Base-by-base conservation (phyloP, 768 basidiomycete species). In the Crassisporium funariophilum region DNA sequence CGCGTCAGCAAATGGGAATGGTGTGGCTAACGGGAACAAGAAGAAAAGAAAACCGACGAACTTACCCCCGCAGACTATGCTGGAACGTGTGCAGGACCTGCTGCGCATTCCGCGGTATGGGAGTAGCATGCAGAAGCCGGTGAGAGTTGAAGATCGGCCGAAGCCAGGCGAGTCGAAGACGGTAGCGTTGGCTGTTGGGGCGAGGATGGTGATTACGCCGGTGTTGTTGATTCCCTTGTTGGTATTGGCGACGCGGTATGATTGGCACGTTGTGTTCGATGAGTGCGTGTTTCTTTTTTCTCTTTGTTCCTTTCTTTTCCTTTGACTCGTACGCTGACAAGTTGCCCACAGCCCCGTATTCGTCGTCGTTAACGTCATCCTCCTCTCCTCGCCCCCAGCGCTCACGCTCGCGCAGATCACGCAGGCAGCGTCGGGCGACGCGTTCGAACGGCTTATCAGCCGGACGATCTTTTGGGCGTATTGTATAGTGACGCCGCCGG, bases 401-500 rank as follows among this genome's bases (percentile, higher is more conserved):
- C 44, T 68, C 24, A 72, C 67, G 0, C 67, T 76, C 15, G 77
- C 74, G 4, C 73, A 89, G 74, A 91, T 94, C 57, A 91, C 92
- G 1, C 88, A 91, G 63, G 86, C 88, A 0, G 88, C 86, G 2
- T 86, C 59, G 0, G 89, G 91, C 2, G 91, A 91, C 58, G 84
- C 90, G 0, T 98, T 98, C 61, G 95, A 98, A 69, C 76, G 92
- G 1, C 76, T 98, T 25, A 88, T 97, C 63, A 86, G 84, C 49
- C 79, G 90, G 43, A 98, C 95, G 0, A 91, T 98, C 49, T 93
- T 93, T 63, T 94, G 92, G 91, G 78, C 86, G 2, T 98, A 95
- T 61, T 93, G 90, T 55, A 69, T 92, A 24, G 71, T 94, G 46
- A 95, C 94, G 0, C 93, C 94, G 2, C 88, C 90, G 2, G 75